A percentile compares a stretch with the other conserved stretches of the same genome.
These are phyloP conservation scores for Heliocybe sulcata DNA, from an alignment of 1,284 basidiomycete species.

Conservation along the genomic window DNA sequence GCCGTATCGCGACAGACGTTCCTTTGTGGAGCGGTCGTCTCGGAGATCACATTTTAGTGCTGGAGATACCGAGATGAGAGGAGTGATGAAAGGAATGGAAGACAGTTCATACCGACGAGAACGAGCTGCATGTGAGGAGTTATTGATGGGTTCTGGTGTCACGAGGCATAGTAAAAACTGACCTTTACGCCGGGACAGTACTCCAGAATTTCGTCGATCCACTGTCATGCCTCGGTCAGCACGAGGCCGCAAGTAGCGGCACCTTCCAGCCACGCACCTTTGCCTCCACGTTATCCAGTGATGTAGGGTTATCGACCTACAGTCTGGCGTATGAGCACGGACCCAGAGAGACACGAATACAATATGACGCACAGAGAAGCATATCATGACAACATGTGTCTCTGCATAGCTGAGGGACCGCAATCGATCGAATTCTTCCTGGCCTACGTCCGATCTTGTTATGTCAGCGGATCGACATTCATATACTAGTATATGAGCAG, in stretches of 20 bases:
- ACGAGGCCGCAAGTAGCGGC: neutral
- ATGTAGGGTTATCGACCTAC: slow-evolving; percentile 86
- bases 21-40: slow-evolving; percentile 64
- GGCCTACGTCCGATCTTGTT: slow-evolving; percentile 43
- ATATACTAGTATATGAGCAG: slow-evolving; percentile 1
- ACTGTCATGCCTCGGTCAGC: slow-evolving; percentile 35
- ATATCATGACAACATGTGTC: slow-evolving; percentile 91
- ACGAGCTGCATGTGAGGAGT: slow-evolving; percentile 47
- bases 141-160: slow-evolving; percentile 1
- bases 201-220: slow-evolving; percentile 84
- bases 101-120: slow-evolving; percentile 67
- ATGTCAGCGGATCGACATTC: neutral
- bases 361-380: slow-evolving; percentile 69
- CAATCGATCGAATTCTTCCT: slow-evolving; percentile 93
- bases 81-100: slow-evolving; percentile 3
- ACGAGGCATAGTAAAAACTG: slow-evolving; percentile 6
- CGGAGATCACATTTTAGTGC: slow-evolving; percentile 94
- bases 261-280: slow-evolving; percentile 48
- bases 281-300: slow-evolving; percentile 88
- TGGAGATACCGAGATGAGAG: slow-evolving; percentile 21
- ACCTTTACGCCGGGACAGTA: slow-evolving; percentile 94
- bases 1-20: slow-evolving; percentile 62
- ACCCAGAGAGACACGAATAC: neutral
- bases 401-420: slow-evolving; percentile 91
- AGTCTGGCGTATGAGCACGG: neutral